These are phyloP conservation scores for Huntiella omanensis DNA, from an alignment of 2,329 filamentous ascomycete genomes.

Conservation along the genomic window DNA sequence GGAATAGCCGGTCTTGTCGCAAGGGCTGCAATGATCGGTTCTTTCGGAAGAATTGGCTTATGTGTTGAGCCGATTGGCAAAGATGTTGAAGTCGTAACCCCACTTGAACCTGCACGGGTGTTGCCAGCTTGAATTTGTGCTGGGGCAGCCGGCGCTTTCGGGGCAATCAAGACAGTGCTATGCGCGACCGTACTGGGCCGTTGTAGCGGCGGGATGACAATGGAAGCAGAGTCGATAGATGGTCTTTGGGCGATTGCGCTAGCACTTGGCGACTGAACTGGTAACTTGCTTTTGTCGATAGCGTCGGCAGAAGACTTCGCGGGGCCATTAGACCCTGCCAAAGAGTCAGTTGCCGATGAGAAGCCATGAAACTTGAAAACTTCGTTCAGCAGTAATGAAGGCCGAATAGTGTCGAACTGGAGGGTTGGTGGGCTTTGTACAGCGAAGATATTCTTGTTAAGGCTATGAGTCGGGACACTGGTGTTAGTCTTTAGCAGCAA, in stretches of 20 bases:
- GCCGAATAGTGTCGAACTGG: slow-evolving; percentile 8
- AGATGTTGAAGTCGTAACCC: too few relatives aligned
- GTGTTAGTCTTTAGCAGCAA: not conserved
- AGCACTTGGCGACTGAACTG: not conserved
- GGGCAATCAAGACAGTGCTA: too few relatives aligned
- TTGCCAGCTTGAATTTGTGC: too few relatives aligned
- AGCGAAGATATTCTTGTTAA: slow-evolving; percentile 10
- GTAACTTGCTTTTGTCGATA: not conserved
- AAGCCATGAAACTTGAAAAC: slow-evolving; percentile 7
- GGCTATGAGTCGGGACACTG: not conserved
- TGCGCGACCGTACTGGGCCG: too few relatives aligned
- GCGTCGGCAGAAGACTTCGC: not conserved
- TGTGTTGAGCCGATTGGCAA: too few relatives aligned
- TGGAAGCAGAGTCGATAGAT: not conserved
- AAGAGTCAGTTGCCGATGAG: not conserved
- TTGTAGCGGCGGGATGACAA: too few relatives aligned
- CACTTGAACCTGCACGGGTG: too few relatives aligned
- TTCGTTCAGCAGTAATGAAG: slow-evolving; percentile 6
- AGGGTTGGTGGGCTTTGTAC: slow-evolving; percentile 10
- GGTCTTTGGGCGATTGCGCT: not conserved
- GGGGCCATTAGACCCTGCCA: not conserved
- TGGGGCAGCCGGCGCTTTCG: too few relatives aligned
- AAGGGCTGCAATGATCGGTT: too few relatives aligned
- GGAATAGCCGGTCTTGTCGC: not conserved
- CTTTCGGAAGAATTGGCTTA: too few relatives aligned